A percentile compares a stretch with the other conserved stretches of the same genome.
phyloP scores from a whole-genome alignment of 179 eudicot genomes.

The Beta lomatogona region DNA sequence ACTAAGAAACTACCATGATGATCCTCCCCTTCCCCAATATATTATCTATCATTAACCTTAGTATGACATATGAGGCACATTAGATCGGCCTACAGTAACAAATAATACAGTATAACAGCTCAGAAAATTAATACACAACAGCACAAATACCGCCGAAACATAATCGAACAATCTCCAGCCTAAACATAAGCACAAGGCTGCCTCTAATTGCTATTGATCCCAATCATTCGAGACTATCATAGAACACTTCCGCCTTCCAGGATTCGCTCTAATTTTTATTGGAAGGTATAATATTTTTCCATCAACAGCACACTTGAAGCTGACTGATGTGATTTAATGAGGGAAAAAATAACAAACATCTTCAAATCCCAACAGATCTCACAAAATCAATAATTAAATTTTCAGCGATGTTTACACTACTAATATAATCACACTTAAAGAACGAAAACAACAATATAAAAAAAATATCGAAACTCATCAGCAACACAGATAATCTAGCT shows the following conservation, averaged over 20 bases:
- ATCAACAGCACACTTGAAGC: conserved; percentile 42
- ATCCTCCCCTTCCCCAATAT: no score
- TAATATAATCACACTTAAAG: no score
- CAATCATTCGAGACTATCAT: no score
- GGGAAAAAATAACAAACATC: conserved; percentile 9
- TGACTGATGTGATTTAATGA: conserved; percentile 2
- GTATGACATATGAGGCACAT: background rate
- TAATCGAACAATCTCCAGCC: no score
- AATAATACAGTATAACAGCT: background rate
- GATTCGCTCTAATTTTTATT: no score
- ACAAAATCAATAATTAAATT: no score
- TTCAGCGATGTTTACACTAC: no score
- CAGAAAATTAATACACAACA: background rate
- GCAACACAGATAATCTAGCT: no score
- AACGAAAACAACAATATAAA: no score
- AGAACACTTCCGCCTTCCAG: no score
- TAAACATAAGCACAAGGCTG: background rate
- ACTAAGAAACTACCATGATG: background rate
- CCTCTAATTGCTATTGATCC: background rate
- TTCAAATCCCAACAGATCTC: no score
- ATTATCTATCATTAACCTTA: background rate
- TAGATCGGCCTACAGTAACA: background rate
- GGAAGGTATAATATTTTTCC: background rate
- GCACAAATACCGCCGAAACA: background rate
- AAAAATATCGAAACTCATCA: no score